Percentiles rank a stretch among this genome's conserved stretches.
phyloP scores from a whole-genome alignment of 2,329 filamentous ascomycete species.

The Aspergillus phoenicis region DNA sequence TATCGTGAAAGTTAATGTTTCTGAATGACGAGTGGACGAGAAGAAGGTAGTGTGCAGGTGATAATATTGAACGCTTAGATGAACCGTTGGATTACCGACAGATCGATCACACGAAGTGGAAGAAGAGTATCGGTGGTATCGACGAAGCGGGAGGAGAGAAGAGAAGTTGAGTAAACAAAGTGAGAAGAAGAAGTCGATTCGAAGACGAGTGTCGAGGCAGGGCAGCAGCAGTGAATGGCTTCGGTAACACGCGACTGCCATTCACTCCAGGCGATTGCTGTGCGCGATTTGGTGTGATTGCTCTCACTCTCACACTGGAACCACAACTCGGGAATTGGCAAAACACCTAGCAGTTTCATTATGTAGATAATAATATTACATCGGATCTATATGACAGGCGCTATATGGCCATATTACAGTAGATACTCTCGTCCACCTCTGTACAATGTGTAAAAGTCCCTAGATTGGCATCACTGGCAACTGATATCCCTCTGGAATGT shows the following conservation, averaged over 20 bases:
- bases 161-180: background rate
- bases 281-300: background rate
- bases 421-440: background rate
- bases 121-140: background rate
- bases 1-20: background rate
- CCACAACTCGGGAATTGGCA: no score
- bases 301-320: background rate
- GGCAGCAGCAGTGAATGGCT: background rate
- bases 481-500: background rate
- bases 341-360: no score
- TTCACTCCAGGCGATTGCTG: background rate
- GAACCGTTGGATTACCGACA: background rate
- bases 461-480: background rate
- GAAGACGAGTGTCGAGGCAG: background rate
- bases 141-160: background rate
- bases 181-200: background rate
- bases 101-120: background rate
- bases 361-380: no score
- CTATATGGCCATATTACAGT: background rate
- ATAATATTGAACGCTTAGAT: background rate
- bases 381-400: no score
- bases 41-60: background rate
- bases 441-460: background rate
- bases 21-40: no score
- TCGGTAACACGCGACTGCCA: background rate